Evolutionary conservation across 192 early-diverging fungal species (phyloP).

Genomic region (Podila verticillata): DNA sequence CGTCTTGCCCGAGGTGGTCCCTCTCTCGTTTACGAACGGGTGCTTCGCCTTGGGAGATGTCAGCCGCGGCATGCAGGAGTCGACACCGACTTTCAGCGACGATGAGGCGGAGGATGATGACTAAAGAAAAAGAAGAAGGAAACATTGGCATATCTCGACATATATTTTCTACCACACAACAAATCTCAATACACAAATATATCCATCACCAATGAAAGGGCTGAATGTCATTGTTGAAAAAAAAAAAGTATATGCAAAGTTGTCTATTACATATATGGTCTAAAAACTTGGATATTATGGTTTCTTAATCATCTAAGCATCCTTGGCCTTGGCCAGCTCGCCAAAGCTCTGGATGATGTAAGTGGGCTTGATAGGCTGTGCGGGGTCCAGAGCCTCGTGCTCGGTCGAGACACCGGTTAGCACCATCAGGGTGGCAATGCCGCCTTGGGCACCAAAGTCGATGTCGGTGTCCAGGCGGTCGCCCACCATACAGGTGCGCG

Average conservation of each 20-base stretch:
- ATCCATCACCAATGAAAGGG: no score
- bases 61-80: slow-evolving; percentile 41
- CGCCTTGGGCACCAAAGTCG: slow-evolving; percentile 88
- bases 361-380: slow-evolving; percentile 55
- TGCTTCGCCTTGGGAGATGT: slow-evolving; percentile 51
- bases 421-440: slow-evolving; percentile 89
- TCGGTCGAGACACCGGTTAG: slow-evolving; percentile 79
- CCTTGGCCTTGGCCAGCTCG: slow-evolving; percentile 47
- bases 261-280: no score
- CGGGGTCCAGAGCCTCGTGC: slow-evolving; percentile 36
- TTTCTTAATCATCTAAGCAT: slow-evolving; percentile 11
- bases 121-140: not conserved
- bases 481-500: slow-evolving; percentile 94
- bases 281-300: no score
- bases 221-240: no score
- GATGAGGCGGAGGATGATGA: slow-evolving; percentile 17
- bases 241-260: no score
- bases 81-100: slow-evolving; percentile 3
- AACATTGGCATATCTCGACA: not conserved
- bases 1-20: slow-evolving; percentile 70
- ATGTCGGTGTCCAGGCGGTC: slow-evolving; percentile 98
- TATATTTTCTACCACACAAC: not conserved
- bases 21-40: slow-evolving; percentile 78
- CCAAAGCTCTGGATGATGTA: slow-evolving; percentile 59
- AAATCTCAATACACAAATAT: not conserved